A percentile compares a stretch with the other conserved stretches of the same genome.
Evolutionary conservation across 139 green algal genomes (phyloP).

Genomic region (Micromonas pusilla): DNA sequence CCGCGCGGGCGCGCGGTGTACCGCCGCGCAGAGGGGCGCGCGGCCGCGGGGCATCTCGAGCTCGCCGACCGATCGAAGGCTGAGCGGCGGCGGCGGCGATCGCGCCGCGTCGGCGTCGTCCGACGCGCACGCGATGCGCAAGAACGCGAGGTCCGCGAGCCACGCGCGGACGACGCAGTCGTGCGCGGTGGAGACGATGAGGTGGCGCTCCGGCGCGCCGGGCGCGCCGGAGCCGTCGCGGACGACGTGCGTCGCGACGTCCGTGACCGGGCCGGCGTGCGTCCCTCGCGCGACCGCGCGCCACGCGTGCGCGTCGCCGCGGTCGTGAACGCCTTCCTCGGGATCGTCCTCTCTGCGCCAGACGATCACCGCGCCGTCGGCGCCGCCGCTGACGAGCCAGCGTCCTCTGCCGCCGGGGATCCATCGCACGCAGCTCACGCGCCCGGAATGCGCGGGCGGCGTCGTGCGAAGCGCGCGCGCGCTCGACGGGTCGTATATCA

Average conservation of each 20-base stretch:
- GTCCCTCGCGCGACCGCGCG: not conserved
- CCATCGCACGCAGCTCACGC: not conserved
- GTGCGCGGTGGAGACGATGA: not conserved
- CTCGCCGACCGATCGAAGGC: not conserved
- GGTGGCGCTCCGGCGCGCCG: not conserved
- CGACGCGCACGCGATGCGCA: too few relatives aligned
- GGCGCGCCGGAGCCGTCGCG: too few relatives aligned
- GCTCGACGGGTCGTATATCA: not conserved
- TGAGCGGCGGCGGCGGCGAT: not conserved
- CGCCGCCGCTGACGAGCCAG: not conserved
- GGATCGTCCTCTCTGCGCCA: not conserved
- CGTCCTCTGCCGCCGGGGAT: not conserved
- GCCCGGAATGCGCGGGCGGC: not conserved
- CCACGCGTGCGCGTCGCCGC: not conserved
- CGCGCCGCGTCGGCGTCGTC: not conserved
- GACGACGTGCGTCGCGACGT: not conserved
- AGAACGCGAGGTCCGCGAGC: not conserved
- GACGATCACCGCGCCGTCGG: not conserved
- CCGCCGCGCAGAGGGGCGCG: not conserved
- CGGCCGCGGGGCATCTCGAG: not conserved
- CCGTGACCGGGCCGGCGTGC: not conserved
- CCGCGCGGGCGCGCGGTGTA: not conserved
- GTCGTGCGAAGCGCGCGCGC: not conserved
- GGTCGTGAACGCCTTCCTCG: not conserved
- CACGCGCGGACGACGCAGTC: not conserved